Conservation (phyloP, 2,329 filamentous ascomycete species). For the Huntiella bhutanensis region DNA sequence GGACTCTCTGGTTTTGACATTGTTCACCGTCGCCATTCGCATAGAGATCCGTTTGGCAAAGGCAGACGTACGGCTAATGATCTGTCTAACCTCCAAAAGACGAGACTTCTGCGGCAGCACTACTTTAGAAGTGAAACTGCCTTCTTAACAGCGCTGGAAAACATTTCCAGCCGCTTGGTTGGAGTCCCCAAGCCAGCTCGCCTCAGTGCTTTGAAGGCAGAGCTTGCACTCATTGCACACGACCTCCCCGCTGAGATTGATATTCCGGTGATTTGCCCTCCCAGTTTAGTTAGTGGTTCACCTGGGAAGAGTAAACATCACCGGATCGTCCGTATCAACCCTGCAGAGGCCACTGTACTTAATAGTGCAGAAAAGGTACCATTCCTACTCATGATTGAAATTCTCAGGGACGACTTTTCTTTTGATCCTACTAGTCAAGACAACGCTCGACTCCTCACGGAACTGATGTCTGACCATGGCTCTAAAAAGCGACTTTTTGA, state of each 20-base stretch:
- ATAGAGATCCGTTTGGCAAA: slow-evolving; percentile 27
- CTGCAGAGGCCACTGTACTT: slow-evolving; percentile 64
- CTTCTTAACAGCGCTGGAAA: slow-evolving; percentile 61
- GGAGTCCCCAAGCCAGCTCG: slow-evolving; percentile 65
- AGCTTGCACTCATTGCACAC: slow-evolving; percentile 62
- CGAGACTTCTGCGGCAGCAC: slow-evolving; percentile 56
- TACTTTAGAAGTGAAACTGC: slow-evolving; percentile 70
- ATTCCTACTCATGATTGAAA: slow-evolving; percentile 69
- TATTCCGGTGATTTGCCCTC: slow-evolving; percentile 64
- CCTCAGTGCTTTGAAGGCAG: slow-evolving; percentile 61
- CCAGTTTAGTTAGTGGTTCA: slow-evolving; percentile 52
- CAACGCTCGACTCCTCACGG: slow-evolving; percentile 46
- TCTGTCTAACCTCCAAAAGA: slow-evolving; percentile 46
- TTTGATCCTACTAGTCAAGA: slow-evolving; percentile 59
- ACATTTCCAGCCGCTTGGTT: slow-evolving; percentile 70
- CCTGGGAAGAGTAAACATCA: slow-evolving; percentile 61
- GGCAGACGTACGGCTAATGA: slow-evolving; percentile 39
- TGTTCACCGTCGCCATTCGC: slow-evolving; percentile 40
- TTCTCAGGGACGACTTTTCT: slow-evolving; percentile 63
- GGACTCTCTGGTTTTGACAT: slow-evolving; percentile 26
- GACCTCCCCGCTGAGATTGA: slow-evolving; percentile 71
- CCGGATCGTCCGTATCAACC: slow-evolving; percentile 65
- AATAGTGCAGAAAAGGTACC: slow-evolving; percentile 79
- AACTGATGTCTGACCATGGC: slow-evolving; percentile 37
- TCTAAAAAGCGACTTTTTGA: slow-evolving; percentile 45